Evolutionary conservation across 139 green algal genomes (phyloP).

Genomic region (Micractinium conductrix): DNA sequence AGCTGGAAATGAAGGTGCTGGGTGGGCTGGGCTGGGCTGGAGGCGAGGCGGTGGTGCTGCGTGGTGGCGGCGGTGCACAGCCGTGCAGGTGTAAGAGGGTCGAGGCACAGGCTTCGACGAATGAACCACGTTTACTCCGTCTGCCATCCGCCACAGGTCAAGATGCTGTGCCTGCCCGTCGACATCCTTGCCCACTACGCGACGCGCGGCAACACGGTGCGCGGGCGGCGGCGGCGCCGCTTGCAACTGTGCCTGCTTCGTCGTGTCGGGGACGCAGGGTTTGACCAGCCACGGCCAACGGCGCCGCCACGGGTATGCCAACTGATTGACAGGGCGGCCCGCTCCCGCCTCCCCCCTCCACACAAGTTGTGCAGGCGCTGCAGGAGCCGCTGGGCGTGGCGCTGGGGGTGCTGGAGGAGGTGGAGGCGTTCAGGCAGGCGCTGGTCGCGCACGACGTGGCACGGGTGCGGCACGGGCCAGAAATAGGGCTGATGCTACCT

Average conservation of each 20-base stretch:
- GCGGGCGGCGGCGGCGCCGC: neutral
- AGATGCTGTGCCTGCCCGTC: slow-evolving; percentile 24
- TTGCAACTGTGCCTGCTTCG: neutral
- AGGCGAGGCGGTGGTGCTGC: neutral
- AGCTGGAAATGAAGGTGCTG: neutral
- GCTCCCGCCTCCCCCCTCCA: neutral
- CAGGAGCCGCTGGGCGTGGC: slow-evolving; percentile 28
- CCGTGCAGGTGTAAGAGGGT: too few relatives aligned
- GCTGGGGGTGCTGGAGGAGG: slow-evolving; percentile 9
- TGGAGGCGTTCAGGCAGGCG: slow-evolving; percentile 15
- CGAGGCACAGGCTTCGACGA: too few relatives aligned
- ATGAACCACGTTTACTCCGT: too few relatives aligned
- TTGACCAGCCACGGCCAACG: too few relatives aligned
- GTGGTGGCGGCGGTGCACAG: too few relatives aligned
- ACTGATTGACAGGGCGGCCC: too few relatives aligned
- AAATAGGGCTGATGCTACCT: too few relatives aligned
- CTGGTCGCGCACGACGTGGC: slow-evolving; percentile 7
- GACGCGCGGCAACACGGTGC: slow-evolving; percentile 20
- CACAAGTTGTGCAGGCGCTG: neutral
- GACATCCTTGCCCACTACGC: slow-evolving; percentile 15
- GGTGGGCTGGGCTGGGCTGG: neutral
- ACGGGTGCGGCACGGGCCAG: neutral
- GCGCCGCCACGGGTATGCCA: too few relatives aligned
- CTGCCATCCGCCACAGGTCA: neutral
- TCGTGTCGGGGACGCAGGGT: too few relatives aligned